A percentile compares a stretch with the other conserved stretches of the same genome.
Evolutionary conservation across 2,329 filamentous ascomycete genomes (phyloP).

Genomic region (Beauveria scarabaeidicola): DNA sequence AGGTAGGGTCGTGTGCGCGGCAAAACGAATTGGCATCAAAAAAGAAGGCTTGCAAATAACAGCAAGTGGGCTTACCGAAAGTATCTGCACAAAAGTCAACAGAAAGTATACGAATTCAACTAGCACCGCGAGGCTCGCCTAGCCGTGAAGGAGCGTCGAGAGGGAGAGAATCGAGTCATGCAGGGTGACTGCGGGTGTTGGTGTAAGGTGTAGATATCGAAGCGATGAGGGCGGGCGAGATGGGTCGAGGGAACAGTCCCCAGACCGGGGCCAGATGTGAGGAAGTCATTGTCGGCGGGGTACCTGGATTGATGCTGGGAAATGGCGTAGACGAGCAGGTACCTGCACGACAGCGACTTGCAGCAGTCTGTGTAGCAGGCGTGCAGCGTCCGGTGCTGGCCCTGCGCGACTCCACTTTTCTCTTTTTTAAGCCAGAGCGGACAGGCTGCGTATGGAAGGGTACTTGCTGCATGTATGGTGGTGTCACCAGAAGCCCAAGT

Average conservation of each 20-base stretch:
- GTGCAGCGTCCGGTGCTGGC: neutral
- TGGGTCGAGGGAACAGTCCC: conserved; percentile 18
- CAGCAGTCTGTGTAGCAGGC: neutral
- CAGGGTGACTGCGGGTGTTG: conserved; percentile 12
- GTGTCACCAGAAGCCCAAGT: neutral
- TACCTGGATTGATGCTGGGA: neutral
- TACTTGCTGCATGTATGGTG: neutral
- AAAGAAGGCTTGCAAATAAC: neutral
- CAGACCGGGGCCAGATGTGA: conserved; percentile 13
- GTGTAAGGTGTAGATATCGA: conserved; percentile 18
- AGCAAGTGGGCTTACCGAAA: conserved; percentile 2
- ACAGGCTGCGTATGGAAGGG: neutral
- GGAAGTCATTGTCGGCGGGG: conserved; percentile 6
- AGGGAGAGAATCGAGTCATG: conserved; percentile 11
- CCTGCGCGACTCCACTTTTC: neutral
- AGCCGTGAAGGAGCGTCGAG: conserved; percentile 8
- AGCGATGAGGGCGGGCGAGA: conserved; percentile 18
- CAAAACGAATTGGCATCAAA: neutral
- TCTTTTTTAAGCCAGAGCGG: neutral
- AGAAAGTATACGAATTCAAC: neutral
- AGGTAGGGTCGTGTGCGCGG: conserved; percentile 4
- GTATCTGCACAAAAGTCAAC: neutral
- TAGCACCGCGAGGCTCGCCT: neutral
- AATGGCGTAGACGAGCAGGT: neutral
- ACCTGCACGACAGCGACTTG: neutral